These are phyloP conservation scores for Ophiostoma piceae DNA, from an alignment of 2,329 filamentous ascomycete species.

Conservation along the genomic window DNA sequence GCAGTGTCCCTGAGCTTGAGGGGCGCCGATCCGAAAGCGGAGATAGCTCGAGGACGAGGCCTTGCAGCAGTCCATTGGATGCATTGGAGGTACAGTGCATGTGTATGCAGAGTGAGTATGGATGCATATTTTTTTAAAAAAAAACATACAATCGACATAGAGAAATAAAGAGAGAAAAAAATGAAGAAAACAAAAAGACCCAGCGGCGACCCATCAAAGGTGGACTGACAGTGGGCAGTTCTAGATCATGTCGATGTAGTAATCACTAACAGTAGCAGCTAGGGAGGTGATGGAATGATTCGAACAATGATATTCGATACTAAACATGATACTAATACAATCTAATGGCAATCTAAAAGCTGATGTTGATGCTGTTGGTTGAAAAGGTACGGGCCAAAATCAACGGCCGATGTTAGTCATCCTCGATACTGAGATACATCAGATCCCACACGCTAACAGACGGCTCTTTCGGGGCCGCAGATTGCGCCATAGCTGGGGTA, in stretches of 20 bases:
- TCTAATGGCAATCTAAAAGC: no score
- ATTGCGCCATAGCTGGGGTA: conserved; percentile 11
- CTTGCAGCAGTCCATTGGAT: not conserved
- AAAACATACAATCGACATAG: not conserved
- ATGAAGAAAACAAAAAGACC: not conserved
- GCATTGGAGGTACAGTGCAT: not conserved
- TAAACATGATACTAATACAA: not conserved
- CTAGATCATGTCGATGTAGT: not conserved
- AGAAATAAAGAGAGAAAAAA: not conserved
- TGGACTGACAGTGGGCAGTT: not conserved
- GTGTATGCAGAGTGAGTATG: not conserved
- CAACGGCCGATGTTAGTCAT: not conserved
- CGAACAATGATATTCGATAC: not conserved
- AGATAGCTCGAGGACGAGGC: conserved; percentile 7
- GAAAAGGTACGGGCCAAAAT: not conserved
- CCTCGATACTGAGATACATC: not conserved
- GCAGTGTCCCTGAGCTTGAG: conserved; percentile 10
- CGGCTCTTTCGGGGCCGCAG: not conserved
- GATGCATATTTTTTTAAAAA: not conserved
- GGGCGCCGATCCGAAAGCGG: conserved; percentile 23
- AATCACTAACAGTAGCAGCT: not conserved
- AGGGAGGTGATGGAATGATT: not conserved
- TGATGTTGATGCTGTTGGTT: not conserved
- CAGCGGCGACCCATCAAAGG: not conserved
- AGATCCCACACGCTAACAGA: not conserved